These are phyloP conservation scores for Aspergillus aculeatus DNA, from an alignment of 2,329 filamentous ascomycete species.

Conservation along the genomic window DNA sequence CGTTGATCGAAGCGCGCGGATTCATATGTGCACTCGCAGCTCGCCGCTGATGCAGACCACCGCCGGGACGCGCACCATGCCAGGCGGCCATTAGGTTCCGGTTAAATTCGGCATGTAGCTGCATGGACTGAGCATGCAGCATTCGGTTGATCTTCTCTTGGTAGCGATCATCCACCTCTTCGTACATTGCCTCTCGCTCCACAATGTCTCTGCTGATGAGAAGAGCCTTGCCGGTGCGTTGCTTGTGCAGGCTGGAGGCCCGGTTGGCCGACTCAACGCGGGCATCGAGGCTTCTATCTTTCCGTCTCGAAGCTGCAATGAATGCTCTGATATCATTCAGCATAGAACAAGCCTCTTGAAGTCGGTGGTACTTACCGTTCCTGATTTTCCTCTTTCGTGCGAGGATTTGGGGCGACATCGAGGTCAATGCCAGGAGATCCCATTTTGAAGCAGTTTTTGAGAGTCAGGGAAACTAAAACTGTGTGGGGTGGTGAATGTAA, in stretches of 20 bases:
- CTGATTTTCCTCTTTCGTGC: slow-evolving; percentile 47
- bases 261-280: slow-evolving; percentile 81
- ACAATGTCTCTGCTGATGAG: slow-evolving; percentile 85
- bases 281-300: slow-evolving; percentile 83
- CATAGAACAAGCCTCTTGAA: neutral
- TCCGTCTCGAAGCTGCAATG: slow-evolving; percentile 83
- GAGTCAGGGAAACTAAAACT: neutral
- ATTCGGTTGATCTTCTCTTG: slow-evolving; percentile 42
- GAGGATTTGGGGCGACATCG: slow-evolving; percentile 34
- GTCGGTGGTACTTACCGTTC: slow-evolving; percentile 38
- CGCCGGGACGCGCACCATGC: slow-evolving; percentile 19
- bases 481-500: neutral
- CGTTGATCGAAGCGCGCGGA: slow-evolving; percentile 28
- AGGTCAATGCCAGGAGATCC: slow-evolving; percentile 29
- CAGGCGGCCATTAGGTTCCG: slow-evolving; percentile 39
- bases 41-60: slow-evolving; percentile 28
- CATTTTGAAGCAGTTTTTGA: slow-evolving; percentile 15
- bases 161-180: slow-evolving; percentile 81
- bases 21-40: slow-evolving; percentile 24
- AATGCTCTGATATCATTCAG: slow-evolving; percentile 63
- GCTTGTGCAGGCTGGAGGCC: slow-evolving; percentile 88
- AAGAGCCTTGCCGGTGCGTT: slow-evolving; percentile 77
- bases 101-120: slow-evolving; percentile 39
- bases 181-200: slow-evolving; percentile 90
- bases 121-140: slow-evolving; percentile 38